Conservation (phyloP, 2,329 filamentous ascomycete genomes). For the Sclerotinia sclerotiorum region DNA sequence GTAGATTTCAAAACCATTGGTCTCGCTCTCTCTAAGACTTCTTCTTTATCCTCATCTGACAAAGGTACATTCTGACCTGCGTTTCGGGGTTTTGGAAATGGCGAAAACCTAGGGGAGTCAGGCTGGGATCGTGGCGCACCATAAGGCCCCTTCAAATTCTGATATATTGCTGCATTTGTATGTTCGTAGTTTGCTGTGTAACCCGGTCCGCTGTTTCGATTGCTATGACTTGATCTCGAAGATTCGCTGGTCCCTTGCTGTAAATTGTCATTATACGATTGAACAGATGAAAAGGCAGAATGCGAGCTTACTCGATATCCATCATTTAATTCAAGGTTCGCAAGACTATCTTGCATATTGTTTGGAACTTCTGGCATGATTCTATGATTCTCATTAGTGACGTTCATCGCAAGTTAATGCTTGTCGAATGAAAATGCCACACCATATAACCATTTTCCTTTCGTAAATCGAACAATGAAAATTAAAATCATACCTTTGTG, state of each 20-base stretch:
- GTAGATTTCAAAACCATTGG: slow-evolving; percentile 85
- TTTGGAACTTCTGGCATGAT: slow-evolving; percentile 94
- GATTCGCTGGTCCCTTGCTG: slow-evolving; percentile 26
- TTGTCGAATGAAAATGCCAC: slow-evolving; percentile 9
- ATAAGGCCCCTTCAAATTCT: slow-evolving; percentile 36
- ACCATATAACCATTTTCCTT: not conserved
- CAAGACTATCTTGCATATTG: slow-evolving; percentile 93
- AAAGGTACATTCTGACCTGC: slow-evolving; percentile 85
- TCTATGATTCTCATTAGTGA: slow-evolving; percentile 49
- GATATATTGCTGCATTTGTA: slow-evolving; percentile 40
- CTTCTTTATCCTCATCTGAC: slow-evolving; percentile 91
- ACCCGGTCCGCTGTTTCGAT: slow-evolving; percentile 29
- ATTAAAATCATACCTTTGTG: slow-evolving; percentile 56
- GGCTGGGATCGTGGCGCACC: slow-evolving; percentile 23
- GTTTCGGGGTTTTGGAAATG: slow-evolving; percentile 80
- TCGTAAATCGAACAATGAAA: slow-evolving; percentile 13
- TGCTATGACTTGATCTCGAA: slow-evolving; percentile 22
- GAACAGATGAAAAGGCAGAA: slow-evolving; percentile 31
- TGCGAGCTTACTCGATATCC: slow-evolving; percentile 35
- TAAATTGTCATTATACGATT: slow-evolving; percentile 32
- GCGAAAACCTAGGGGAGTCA: slow-evolving; percentile 74
- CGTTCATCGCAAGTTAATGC: not conserved
- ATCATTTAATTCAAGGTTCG: slow-evolving; percentile 78
- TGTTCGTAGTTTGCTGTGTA: slow-evolving; percentile 40
- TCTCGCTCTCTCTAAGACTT: slow-evolving; percentile 81